These are phyloP conservation scores for Entelexis sorbosivorans DNA, from an alignment of 1,139 yeast species.

Conservation along the genomic window DNA sequence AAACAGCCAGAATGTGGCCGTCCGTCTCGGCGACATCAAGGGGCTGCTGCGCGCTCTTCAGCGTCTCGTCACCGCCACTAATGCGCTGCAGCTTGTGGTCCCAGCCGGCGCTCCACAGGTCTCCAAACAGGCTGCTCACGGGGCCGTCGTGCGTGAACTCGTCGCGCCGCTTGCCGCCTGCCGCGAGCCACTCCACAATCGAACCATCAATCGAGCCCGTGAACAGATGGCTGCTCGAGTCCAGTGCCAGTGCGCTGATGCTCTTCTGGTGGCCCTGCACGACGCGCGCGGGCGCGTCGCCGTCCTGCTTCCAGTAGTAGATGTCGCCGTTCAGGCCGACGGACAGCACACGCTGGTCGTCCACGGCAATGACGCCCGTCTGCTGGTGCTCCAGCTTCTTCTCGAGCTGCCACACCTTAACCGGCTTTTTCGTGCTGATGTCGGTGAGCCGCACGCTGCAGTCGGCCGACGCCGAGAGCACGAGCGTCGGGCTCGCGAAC, in stretches of 20 bases:
- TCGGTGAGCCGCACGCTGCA: constrained; percentile 59
- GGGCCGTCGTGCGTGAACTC: constrained; percentile 29
- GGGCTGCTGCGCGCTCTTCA: constrained; percentile 49
- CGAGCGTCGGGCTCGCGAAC: constrained; percentile 51
- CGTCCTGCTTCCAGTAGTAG: constrained; percentile 42
- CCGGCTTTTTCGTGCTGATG: constrained; percentile 28
- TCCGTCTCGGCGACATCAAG: constrained; percentile 34
- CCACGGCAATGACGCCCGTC: constrained; percentile 64
- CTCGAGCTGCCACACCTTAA: constrained; percentile 28
- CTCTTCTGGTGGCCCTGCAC: constrained; percentile 75
- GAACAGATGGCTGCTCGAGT: constrained; percentile 28
- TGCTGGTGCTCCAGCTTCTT: constrained; percentile 50
- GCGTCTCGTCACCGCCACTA: constrained; percentile 18
- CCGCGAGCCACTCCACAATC: constrained; percentile 47
- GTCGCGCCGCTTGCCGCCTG: constrained; percentile 32
- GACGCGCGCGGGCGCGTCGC: constrained; percentile 34
- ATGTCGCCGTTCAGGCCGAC: constrained; percentile 64
- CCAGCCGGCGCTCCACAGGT: constrained; percentile 58
- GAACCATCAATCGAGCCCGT: constrained; percentile 85
- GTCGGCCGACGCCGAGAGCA: constrained; percentile 82
- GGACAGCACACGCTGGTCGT: constrained; percentile 40
- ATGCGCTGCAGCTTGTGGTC: constrained; percentile 63
- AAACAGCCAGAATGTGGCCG: constrained; percentile 35
- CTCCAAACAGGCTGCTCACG: constrained; percentile 39
- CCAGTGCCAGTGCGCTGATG: constrained; percentile 47